A percentile compares a stretch with the other conserved stretches of the same genome.
These are phyloP conservation scores for Fusarium liriodendri DNA, from an alignment of 2,329 filamentous ascomycete species.

Conservation along the genomic window DNA sequence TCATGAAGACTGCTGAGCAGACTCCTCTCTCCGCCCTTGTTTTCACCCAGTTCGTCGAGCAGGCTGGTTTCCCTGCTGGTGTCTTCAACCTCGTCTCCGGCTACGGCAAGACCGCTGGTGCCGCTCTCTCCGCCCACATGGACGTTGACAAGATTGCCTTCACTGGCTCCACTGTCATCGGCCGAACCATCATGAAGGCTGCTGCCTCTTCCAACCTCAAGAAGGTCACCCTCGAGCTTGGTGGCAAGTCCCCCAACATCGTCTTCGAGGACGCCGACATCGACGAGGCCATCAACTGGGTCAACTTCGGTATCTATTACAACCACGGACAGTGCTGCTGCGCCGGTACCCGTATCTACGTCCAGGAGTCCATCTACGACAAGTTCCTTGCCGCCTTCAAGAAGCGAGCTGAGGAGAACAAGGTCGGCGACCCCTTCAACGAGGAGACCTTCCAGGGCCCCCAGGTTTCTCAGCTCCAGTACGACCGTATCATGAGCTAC, in stretches of 20 bases:
- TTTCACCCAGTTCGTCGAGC: constrained; percentile 73
- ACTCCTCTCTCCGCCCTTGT: constrained; percentile 77
- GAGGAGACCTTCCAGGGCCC: constrained; percentile 87
- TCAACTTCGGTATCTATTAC: constrained; percentile 77
- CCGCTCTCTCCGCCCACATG: constrained; percentile 81
- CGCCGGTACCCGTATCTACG: constrained; percentile 85
- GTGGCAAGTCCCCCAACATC: constrained; percentile 85
- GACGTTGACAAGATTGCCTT: constrained; percentile 87
- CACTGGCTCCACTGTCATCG: constrained; percentile 80
- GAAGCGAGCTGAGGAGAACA: constrained; percentile 78
- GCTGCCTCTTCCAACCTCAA: constrained; percentile 82
- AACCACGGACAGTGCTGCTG: constrained; percentile 77
- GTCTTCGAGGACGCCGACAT: constrained; percentile 83
- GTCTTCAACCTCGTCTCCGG: constrained; percentile 83
- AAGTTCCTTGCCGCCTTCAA: constrained; percentile 86
- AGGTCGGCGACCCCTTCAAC: constrained; percentile 85
- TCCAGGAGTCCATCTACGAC: constrained; percentile 89
- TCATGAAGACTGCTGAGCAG: constrained; percentile 82
- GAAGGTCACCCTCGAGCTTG: constrained; percentile 84
- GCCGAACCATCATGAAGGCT: constrained; percentile 83
- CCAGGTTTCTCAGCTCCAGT: constrained; percentile 87
- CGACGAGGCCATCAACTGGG: constrained; percentile 81
- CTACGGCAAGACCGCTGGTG: constrained; percentile 82
- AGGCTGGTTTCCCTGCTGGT: constrained; percentile 83
- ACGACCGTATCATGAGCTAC: constrained; percentile 87